These are phyloP conservation scores for Eustoma russellianum DNA, from an alignment of 257 asterid species.

Conservation along the genomic window DNA sequence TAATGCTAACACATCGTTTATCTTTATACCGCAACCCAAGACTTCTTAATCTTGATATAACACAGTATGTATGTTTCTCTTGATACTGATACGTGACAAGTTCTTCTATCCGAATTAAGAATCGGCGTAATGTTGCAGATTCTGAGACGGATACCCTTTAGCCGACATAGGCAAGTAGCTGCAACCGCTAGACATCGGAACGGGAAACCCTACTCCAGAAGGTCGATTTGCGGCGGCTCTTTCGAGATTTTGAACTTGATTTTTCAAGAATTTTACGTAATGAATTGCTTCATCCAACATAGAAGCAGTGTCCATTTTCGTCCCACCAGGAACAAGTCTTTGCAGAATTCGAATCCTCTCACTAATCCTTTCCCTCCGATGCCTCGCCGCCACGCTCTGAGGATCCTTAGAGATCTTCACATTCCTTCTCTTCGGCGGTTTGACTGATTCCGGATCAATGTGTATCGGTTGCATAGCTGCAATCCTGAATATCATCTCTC, in stretches of 20 bases:
- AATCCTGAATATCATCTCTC: conserved; percentile 80
- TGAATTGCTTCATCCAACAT: conserved; percentile 94
- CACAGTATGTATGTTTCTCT: too few relatives aligned
- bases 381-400: conserved; percentile 93
- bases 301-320: conserved; percentile 97
- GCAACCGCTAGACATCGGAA: conserved; percentile 54
- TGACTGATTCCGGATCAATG: conserved; percentile 80
- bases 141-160: conserved; percentile 33
- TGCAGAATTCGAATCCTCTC: conserved; percentile 81
- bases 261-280: conserved; percentile 76
- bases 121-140: conserved; percentile 36
- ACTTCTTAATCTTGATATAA: not conserved
- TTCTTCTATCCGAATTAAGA: conserved; percentile 14
- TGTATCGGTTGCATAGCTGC: conserved; percentile 97
- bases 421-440: conserved; percentile 81
- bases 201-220: conserved; percentile 57
- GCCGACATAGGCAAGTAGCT: conserved; percentile 41
- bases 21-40: too few relatives aligned
- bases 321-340: conserved; percentile 93
- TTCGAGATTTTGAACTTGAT: conserved; percentile 72
- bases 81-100: too few relatives aligned
- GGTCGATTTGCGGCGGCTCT: conserved; percentile 53
- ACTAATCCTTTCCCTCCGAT: conserved; percentile 84
- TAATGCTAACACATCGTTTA: conserved; percentile 5
- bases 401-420: conserved; percentile 93